phyloP scores from a whole-genome alignment of 202 grass and related monocot species.

The Miscanthus sacchariflorus region DNA sequence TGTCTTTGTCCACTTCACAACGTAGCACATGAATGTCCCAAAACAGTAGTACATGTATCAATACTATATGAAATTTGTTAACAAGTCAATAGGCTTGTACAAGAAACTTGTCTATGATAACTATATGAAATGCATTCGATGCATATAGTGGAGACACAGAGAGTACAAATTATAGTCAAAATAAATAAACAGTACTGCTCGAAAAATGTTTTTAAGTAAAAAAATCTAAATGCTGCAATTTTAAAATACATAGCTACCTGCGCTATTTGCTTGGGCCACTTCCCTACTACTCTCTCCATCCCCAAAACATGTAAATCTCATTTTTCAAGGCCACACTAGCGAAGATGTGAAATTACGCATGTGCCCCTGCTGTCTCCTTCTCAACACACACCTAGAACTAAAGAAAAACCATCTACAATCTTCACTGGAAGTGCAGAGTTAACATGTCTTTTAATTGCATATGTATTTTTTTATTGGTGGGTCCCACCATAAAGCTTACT shows the following conservation, averaged over 20 bases:
- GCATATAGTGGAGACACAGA: background rate
- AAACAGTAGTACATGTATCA: background rate
- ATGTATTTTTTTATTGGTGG: no score
- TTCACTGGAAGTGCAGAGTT: no score
- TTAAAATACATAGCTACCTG: background rate
- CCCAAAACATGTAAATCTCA: no score
- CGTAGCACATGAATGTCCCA: constrained; percentile 29
- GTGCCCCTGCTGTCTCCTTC: no score
- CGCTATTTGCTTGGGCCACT: no score
- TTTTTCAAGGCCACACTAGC: no score
- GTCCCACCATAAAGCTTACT: no score
- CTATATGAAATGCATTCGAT: background rate
- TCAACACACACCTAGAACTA: no score
- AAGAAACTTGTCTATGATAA: background rate
- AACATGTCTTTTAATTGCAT: no score
- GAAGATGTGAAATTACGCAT: no score
- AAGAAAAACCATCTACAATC: no score
- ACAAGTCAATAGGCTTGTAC: background rate
- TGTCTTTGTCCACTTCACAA: background rate
- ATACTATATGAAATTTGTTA: background rate
- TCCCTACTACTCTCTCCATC: no score
- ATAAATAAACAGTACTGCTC: background rate
- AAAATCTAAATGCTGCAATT: background rate
- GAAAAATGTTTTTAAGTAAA: background rate
- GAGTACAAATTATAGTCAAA: background rate